Percentiles rank a stretch among this genome's conserved stretches.
phyloP scores from a whole-genome alignment of 1,284 basidiomycete genomes.

The Bondarzewia mesenterica region DNA sequence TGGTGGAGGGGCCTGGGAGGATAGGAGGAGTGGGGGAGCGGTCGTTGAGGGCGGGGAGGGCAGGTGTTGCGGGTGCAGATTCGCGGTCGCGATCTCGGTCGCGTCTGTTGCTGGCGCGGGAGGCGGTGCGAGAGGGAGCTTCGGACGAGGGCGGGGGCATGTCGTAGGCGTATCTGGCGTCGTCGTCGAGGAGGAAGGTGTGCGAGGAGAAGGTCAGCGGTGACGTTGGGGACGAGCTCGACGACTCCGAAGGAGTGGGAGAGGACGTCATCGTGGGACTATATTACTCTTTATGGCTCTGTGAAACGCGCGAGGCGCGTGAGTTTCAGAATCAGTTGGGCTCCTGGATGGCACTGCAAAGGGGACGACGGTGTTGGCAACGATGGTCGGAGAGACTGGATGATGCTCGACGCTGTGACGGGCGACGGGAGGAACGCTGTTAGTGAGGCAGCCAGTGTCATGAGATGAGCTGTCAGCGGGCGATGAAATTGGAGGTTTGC shows the following conservation, averaged over 20 bases:
- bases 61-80: neutral
- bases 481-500: neutral
- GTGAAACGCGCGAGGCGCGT: neutral
- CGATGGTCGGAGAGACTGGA: neutral
- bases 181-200: neutral
- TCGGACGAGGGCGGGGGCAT: neutral
- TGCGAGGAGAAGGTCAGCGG: neutral
- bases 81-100: neutral
- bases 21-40: neutral
- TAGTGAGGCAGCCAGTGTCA: neutral
- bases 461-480: neutral
- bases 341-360: neutral
- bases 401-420: neutral
- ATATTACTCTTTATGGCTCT: neutral
- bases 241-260: no score
- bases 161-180: neutral
- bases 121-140: neutral
- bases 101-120: neutral
- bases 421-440: neutral
- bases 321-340: neutral
- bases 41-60: neutral
- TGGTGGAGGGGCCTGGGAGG: neutral
- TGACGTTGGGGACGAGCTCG: neutral
- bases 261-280: neutral
- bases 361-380: neutral